Conservation (phyloP, 129 eudicot species). For the Helichrysum umbraculigerum region DNA sequence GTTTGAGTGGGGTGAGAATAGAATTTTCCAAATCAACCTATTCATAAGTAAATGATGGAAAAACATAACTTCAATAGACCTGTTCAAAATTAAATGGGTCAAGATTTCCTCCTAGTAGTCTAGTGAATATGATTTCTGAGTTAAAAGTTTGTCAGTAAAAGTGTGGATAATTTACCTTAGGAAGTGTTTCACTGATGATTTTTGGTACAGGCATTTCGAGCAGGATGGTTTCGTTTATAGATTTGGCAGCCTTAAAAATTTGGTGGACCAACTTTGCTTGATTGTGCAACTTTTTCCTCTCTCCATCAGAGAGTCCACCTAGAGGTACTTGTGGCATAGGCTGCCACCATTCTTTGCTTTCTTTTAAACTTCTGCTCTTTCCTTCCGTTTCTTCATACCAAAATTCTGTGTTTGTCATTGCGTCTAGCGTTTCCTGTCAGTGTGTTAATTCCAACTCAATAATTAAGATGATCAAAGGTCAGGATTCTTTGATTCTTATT, state of each 20-base stretch:
- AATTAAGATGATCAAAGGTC: background rate
- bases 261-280: constrained; percentile 75
- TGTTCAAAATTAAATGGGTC: background rate
- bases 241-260: constrained; percentile 87
- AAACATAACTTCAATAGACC: background rate
- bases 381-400: constrained; percentile 86
- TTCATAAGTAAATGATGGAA: background rate
- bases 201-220: constrained; percentile 73
- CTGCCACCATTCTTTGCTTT: constrained; percentile 85
- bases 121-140: background rate
- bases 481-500: background rate
- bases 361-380: constrained; percentile 40
- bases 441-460: constrained; percentile 7
- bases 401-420: constrained; percentile 73
- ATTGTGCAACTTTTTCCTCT: constrained; percentile 60
- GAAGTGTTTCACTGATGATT: constrained; percentile 65
- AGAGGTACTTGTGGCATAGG: constrained; percentile 76
- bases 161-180: constrained; percentile 52
- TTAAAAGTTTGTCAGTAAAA: background rate
- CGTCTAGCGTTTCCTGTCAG: constrained; percentile 65
- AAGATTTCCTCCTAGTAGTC: background rate
- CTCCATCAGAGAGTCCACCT: constrained; percentile 67
- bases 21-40: background rate
- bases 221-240: constrained; percentile 80
- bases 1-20: background rate